Conservation (phyloP, 2,329 filamentous ascomycete genomes). For the Pseudovirgaria hyperparasitica region DNA sequence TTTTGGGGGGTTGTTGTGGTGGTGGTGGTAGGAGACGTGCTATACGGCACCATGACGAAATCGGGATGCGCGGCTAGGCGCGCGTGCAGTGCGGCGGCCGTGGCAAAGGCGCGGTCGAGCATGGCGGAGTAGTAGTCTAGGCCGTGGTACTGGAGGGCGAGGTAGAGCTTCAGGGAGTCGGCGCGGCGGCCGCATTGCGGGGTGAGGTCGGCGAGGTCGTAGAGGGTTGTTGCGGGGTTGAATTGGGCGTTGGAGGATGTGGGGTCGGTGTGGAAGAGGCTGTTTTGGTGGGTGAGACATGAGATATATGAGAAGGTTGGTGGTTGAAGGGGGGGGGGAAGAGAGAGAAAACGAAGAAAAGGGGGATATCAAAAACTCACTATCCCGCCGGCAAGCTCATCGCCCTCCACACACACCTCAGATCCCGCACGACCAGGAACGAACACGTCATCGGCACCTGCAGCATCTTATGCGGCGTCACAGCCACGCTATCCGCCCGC, state of each 20-base stretch:
- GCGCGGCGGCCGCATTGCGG: constrained; percentile 83
- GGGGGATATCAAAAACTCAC: constrained; percentile 2
- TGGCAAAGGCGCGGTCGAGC: constrained; percentile 55
- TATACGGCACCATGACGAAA: constrained; percentile 61
- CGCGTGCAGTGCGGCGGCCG: constrained; percentile 55
- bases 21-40: too few relatives aligned
- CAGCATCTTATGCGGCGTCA: constrained; percentile 98
- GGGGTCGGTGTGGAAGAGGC: constrained; percentile 30
- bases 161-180: constrained; percentile 75
- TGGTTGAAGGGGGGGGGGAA: too few relatives aligned
- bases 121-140: constrained; percentile 53
- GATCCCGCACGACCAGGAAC: constrained; percentile 69
- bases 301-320: not conserved
- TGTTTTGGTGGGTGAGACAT: too few relatives aligned
- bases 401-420: constrained; percentile 64
- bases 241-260: constrained; percentile 17
- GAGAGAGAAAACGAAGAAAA: constrained; percentile 1
- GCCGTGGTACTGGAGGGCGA: constrained; percentile 86
- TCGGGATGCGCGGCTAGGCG: constrained; percentile 43
- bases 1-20: constrained; percentile 50
- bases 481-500: constrained; percentile 67
- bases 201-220: constrained; percentile 85
- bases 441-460: constrained; percentile 82
- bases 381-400: constrained; percentile 85
- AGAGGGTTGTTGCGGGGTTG: constrained; percentile 41